Conservation (phyloP, 768 basidiomycete genomes). For the Amanita rimosa region DNA sequence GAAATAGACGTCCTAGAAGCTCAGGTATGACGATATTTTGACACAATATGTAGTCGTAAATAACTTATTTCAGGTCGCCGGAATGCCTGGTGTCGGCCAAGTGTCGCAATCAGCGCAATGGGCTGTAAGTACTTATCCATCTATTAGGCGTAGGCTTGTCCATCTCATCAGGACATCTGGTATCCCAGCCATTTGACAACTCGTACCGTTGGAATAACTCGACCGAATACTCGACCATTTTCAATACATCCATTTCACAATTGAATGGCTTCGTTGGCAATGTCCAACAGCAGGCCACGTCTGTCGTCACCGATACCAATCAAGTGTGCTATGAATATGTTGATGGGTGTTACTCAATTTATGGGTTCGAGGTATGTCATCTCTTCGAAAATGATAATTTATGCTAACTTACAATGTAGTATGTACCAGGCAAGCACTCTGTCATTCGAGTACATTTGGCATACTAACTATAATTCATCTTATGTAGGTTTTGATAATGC, state of each 20-base stretch:
- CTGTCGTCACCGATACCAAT: slow-evolving; percentile 57
- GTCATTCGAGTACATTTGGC: background rate
- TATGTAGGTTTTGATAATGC: slow-evolving; percentile 50
- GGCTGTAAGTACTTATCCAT: slow-evolving; percentile 41
- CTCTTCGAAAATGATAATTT: background rate
- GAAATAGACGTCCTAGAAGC: slow-evolving; percentile 88
- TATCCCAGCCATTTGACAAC: slow-evolving; percentile 54
- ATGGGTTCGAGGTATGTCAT: slow-evolving; percentile 62
- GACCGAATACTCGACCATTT: slow-evolving; percentile 41
- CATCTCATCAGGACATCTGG: slow-evolving; percentile 1
- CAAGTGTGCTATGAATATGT: slow-evolving; percentile 54
- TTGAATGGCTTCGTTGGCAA: slow-evolving; percentile 61
- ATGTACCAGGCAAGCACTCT: slow-evolving; percentile 20
- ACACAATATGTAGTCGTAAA: slow-evolving; percentile 7
- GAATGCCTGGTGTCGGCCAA: slow-evolving; percentile 41
- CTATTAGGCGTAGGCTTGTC: slow-evolving; percentile 3
- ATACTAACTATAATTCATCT: slow-evolving; percentile 12
- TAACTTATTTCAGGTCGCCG: slow-evolving; percentile 19
- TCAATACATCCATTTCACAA: slow-evolving; percentile 37
- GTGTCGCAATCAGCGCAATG: slow-evolving; percentile 79
- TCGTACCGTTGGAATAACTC: slow-evolving; percentile 59
- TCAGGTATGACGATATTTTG: slow-evolving; percentile 24
- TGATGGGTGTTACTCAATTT: slow-evolving; percentile 50
- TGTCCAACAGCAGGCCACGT: slow-evolving; percentile 66
- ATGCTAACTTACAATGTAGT: slow-evolving; percentile 15